Evolutionary conservation across 352 stramenopile species (phyloP).

Genomic region (Pythium myriotylum): DNA sequence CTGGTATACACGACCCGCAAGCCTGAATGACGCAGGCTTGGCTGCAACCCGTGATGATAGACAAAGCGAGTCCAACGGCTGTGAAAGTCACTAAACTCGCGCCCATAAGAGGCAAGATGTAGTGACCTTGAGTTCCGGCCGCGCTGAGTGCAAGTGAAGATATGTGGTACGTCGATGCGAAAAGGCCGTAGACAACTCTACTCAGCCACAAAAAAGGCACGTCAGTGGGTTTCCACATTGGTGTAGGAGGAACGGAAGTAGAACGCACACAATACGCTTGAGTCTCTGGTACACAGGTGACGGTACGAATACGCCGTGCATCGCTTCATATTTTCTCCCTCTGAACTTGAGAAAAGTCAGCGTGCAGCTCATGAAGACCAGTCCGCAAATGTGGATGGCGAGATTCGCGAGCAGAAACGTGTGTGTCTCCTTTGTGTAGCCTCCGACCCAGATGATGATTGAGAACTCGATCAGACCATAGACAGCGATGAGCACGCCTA

Average conservation of each 20-base stretch:
- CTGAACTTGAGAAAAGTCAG: conserved; percentile 14
- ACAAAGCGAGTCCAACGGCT: neutral
- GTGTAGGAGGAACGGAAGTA: neutral
- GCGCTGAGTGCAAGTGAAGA: conserved; percentile 13
- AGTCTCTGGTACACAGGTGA: conserved; percentile 35
- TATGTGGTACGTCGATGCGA: conserved; percentile 25
- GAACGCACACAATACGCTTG: conserved; percentile 32
- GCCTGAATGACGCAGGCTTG: conserved; percentile 7
- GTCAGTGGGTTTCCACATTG: neutral
- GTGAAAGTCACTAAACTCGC: conserved; percentile 12
- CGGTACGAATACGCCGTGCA: conserved; percentile 29
- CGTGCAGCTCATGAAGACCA: conserved; percentile 12
- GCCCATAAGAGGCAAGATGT: conserved; percentile 8
- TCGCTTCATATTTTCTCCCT: conserved; percentile 30
- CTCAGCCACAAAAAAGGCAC: neutral
- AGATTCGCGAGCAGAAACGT: neutral
- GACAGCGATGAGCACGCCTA: neutral
- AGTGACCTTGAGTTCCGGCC: neutral
- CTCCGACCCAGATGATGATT: neutral
- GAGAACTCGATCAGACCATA: conserved; percentile 2
- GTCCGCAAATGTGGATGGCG: neutral
- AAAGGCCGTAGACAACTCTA: conserved; percentile 32
- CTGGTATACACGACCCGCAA: conserved; percentile 2
- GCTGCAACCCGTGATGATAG: conserved; percentile 10
- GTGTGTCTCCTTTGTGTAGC: conserved; percentile 3